Percentiles rank a stretch among this genome's conserved stretches.
Evolutionary conservation across 2,329 filamentous ascomycete species (phyloP).

Genomic region (Penicillium crustosum): DNA sequence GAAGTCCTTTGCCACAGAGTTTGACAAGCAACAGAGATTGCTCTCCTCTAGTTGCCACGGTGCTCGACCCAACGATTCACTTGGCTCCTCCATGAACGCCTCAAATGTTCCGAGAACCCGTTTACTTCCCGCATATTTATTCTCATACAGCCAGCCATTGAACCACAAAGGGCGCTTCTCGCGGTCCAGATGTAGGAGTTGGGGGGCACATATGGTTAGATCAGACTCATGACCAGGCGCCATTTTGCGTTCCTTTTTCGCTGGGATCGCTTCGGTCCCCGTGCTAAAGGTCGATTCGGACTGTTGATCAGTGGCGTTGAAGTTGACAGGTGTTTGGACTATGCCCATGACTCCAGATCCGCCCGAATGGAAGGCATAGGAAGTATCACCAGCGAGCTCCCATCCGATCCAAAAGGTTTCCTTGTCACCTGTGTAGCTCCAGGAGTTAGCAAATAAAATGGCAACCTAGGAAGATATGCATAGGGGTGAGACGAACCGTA

Average conservation of each 20-base stretch:
- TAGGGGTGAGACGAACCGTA: background rate
- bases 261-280: background rate
- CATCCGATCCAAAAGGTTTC: background rate
- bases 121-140: background rate
- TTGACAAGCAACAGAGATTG: constrained; percentile 1
- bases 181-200: background rate
- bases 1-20: background rate
- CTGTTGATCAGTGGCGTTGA: background rate
- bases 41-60: background rate
- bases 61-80: background rate
- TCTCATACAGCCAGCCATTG: background rate
- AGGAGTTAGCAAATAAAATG: background rate
- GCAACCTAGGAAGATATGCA: too few relatives aligned
- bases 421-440: background rate
- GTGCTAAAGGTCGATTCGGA: background rate
- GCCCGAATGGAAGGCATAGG: background rate
- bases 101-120: background rate
- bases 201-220: background rate
- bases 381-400: background rate
- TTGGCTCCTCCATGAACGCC: background rate
- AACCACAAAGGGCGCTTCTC: background rate
- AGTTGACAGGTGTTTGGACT: background rate
- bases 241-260: background rate
- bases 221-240: too few relatives aligned
- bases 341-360: background rate